Evolutionary conservation across 306 rosid species (phyloP), one percentile per base, ranked within the genome.

Genomic region (Prunus kanzakura): DNA sequence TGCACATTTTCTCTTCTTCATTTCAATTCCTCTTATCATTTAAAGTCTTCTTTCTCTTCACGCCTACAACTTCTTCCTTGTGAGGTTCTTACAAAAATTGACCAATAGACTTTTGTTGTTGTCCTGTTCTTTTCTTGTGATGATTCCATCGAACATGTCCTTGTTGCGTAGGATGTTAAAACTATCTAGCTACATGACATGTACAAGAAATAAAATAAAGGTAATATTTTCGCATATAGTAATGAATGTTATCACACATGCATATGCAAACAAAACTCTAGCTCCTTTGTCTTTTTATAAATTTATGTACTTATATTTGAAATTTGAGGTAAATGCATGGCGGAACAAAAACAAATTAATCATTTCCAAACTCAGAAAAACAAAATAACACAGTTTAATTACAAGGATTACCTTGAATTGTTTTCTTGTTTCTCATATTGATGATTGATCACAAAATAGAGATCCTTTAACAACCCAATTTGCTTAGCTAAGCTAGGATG

Each of bases 121-220:
- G 69, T 60, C 69, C 27, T 60, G 25, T 60, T 73, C 58, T 25
- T 35, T 35, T 58, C 46, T 43, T 45, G 12, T 11, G 32, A 60
- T 7, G 77, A 73, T 73, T 73, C 58, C 9, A 52, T 52, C 77
- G 46, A 29, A 25, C 29, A 4, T 18, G 77, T 61, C 69, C 32
- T 45, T 45, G 58, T 43, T 23, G 58, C 20, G 19, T 60, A 45
- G 25, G 25, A 72, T 57, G 66, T 41, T 23, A 56, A 29, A 57
- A 23, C 23, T 23, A 18, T 20, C 64, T 29, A 32, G 50, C 69
- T 9, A 45, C 54, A 25, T 25, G 25, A 25, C 27, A 11, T 43
- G 77, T 3, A 10, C 68, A 73, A 41, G 18, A 25, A 32, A 15
- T 15, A 41, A 12, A 60, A 60, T 57, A 57, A 72, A 56, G 22